Base-by-base conservation (phyloP, 441 rosid genomes). In the Erysimum cheiri region DNA sequence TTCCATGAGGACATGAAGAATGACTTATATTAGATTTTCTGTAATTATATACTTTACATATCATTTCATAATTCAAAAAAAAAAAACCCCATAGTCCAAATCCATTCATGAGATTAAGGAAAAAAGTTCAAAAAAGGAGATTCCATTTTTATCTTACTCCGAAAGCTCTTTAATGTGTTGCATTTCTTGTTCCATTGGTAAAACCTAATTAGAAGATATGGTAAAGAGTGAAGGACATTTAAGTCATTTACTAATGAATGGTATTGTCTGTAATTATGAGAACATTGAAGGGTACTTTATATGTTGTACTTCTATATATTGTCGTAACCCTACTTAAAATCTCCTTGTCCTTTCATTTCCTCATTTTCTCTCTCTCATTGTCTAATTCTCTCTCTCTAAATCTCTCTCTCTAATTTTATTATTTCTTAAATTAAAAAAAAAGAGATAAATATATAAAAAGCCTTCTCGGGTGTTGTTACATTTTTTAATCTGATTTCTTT, bases 221-320 rank as follows among this genome's bases (percentile, higher is more conserved):
- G 63, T 62, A 41, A 78, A 57, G 14, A 37, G 26, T 1, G 0
- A 67, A 69, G 83, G 82, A 62, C 2, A 54, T 0, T 24, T 19
- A 4, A 0, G 89, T 67, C 66, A 75, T 70, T 79, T 14, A 2
- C 0, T 0, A 0, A 0, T 0, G 0, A 35, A 22, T 68, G 84
- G 82, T 55, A 65, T 4, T 5, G 19, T 4, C 1, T 11, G 88
- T 82, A 80, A 78, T 69, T 8, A 0, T 0, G 0, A 0, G 1
- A 26, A 64, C 1, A 3, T 0, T 0, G 6, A 69, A 46, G 85
- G 81, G 78, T 50, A 59, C 40, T 59, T 40, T 3, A n/a, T 10
- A 0, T 8, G 1, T n/a, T 2, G 4, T 0, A 4, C 50, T 58
- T 55, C 85, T 85, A 85, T 85, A 85, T 37, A 85, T 85, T 57